Evolutionary conservation across 2,329 filamentous ascomycete genomes (phyloP), one percentile per base, ranked within the genome.

Genomic region (Sporothrix mexicana): DNA sequence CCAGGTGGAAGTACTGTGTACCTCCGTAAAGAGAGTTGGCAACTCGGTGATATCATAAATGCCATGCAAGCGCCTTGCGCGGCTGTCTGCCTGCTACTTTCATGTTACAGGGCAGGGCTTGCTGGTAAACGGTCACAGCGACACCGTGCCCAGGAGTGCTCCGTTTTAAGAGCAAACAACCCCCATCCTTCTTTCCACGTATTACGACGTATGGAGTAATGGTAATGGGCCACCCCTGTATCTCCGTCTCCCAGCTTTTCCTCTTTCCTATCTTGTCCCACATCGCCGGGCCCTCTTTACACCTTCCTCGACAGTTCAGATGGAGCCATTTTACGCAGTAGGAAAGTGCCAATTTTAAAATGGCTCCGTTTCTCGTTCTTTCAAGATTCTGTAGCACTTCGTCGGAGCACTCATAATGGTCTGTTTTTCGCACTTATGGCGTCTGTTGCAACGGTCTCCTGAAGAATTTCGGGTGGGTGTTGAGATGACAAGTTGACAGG

Each of bases 291-390:
- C 53, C 68, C 20, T 20, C n/a, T 45, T 13, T 69, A n/a, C 51
- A 45, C 43, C 25, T 67, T 43, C 23, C 45, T 66, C 23, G 23
- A 49, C 62, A 66, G 43, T 36, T 47, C 6, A 51, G 47, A 66
- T 66, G 43, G 43, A 23, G 25, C 43, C 62, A 67, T 67, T 3
- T 20, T 12, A 53, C 20, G 8, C 15, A 20, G 51, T 17, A 17
- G 66, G 64, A 67, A 67, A 55, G 66, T 41, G 67, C 45, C 36
- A 71, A 71, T 61, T 71, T 57, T 62, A 62, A 71, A 23, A 20
- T 41, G 20, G 61, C 61, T 47, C 61, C 59, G 59, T 62, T 62
- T 12, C 20, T 25, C 41, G 41, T 30, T 62, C 30, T 36, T 36
- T 36, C 30, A 6, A 36, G 23, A 64, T 67, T 67, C 45, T 67